Evolutionary conservation across 257 asterid species (phyloP), one percentile per base, ranked within the genome.

Genomic region (Echium plantagineum): DNA sequence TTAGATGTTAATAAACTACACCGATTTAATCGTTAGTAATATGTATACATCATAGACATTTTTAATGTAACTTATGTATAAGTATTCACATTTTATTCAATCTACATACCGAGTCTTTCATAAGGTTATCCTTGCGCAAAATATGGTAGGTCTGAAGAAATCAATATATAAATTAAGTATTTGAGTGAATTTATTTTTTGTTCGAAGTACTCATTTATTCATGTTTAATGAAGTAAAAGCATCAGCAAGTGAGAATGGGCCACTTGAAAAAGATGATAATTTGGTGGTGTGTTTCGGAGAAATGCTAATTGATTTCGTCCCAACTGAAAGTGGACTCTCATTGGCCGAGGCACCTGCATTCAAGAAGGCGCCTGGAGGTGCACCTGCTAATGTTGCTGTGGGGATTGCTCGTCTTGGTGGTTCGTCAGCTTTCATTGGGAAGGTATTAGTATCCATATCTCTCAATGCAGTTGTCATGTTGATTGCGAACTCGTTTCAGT

Each of bases 331-430:
- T 72, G 99, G 97, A 17, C 84, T 93, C 58, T 76, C 97, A 38
- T 72, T 93, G 64, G 84, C 95, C n/a, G 97, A 89, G 72, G 94
- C 97, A 57, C 89, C 97, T 4, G 96, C 96, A 17, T 93, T 93
- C 54, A 93, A 93, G 77, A 89, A 93, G 77, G 97, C 99, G 55
- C 87, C 96, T 8, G 98, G 98, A 38, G 99, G 99, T 58, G 99
- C 97, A n/a, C 97, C 99, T 28, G 99, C 99, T 58, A 93, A 93
- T 77, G 99, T 93, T 63, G 99, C 97, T 6, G 99, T 93, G 9
- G 99, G 99, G 59, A 93, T 93, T 64, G 82, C 99, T 64, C 97
- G 99, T 56, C 96, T 93, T 47, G 96, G 97, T 57, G 96, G 99
- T 62, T 60, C 90, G 42, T 83, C 99, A 5, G 99, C 99, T 68